Conservation (phyloP, 805 yeast species). For the Hanseniaspora thailandica region DNA sequence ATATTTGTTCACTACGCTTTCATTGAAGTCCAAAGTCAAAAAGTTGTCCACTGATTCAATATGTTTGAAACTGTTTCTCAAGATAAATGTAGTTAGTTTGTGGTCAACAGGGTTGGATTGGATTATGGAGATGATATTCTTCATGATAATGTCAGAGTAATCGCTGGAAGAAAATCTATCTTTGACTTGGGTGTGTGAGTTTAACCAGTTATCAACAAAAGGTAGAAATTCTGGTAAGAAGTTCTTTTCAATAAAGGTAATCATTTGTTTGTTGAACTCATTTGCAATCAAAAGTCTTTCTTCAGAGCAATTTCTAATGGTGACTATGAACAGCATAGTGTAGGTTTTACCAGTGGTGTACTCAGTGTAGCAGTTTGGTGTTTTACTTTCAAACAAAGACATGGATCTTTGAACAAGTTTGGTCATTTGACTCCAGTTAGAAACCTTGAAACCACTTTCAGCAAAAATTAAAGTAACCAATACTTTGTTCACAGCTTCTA, state of each 20-base stretch:
- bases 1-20: neutral
- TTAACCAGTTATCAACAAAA: slow-evolving; percentile 29
- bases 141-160: neutral
- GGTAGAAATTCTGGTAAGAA: slow-evolving; percentile 40
- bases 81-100: neutral
- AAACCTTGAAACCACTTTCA: slow-evolving; percentile 56
- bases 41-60: neutral
- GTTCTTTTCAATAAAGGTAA: slow-evolving; percentile 31
- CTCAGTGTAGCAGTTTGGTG: neutral
- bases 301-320: slow-evolving; percentile 44
- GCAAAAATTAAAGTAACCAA: slow-evolving; percentile 45
- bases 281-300: slow-evolving; percentile 35
- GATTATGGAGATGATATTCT: neutral
- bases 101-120: neutral
- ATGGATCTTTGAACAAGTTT: slow-evolving; percentile 17
- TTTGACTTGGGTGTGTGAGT: slow-evolving; percentile 15
- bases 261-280: slow-evolving; percentile 33
- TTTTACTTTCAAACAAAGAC: neutral
- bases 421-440: slow-evolving; percentile 36
- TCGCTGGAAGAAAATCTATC: neutral
- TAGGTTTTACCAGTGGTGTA: slow-evolving; percentile 24
- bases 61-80: slow-evolving; percentile 6
- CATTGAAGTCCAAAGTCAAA: neutral
- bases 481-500: slow-evolving; percentile 32
- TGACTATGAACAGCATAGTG: slow-evolving; percentile 37